Percentiles rank a stretch among this genome's conserved stretches.
Conservation (phyloP, 805 yeast genomes). For the Pichia sporocuriosa region DNA sequence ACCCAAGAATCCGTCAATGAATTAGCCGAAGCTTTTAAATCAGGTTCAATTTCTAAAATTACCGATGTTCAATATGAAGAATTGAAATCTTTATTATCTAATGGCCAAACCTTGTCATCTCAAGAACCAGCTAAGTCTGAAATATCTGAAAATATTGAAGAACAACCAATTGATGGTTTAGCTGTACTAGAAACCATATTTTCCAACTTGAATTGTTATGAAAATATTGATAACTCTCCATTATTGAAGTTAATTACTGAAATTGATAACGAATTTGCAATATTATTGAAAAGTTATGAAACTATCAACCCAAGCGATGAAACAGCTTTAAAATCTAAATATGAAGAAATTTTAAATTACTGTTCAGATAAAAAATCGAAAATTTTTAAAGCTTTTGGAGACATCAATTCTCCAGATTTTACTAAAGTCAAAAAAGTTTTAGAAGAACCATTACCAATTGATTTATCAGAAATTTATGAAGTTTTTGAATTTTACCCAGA, state of each 20-base stretch:
- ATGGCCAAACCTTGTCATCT: neutral
- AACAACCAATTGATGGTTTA: conserved; percentile 9
- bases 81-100: conserved; percentile 7
- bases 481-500: conserved; percentile 21
- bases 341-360: conserved; percentile 16
- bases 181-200: conserved; percentile 17
- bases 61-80: conserved; percentile 9
- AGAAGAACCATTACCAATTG: conserved; percentile 23
- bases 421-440: conserved; percentile 18
- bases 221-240: conserved; percentile 18
- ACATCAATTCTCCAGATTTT: conserved; percentile 17
- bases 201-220: conserved; percentile 20
- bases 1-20: conserved; percentile 13
- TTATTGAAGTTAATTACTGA: conserved; percentile 19
- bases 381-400: conserved; percentile 20
- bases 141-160: neutral
- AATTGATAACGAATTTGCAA: conserved; percentile 22
- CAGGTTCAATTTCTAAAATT: conserved; percentile 16
- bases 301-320: conserved; percentile 19
- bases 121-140: neutral
- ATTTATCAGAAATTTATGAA: conserved; percentile 22
- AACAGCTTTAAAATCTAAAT: conserved; percentile 13
- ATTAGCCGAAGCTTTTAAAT: conserved; percentile 14
- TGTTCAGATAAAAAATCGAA: conserved; percentile 18
- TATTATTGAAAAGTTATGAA: conserved; percentile 18